Percentiles rank a stretch among this genome's conserved stretches.
phyloP scores from a whole-genome alignment of 2,329 filamentous ascomycete genomes.

The Cytospora schulzeri region DNA sequence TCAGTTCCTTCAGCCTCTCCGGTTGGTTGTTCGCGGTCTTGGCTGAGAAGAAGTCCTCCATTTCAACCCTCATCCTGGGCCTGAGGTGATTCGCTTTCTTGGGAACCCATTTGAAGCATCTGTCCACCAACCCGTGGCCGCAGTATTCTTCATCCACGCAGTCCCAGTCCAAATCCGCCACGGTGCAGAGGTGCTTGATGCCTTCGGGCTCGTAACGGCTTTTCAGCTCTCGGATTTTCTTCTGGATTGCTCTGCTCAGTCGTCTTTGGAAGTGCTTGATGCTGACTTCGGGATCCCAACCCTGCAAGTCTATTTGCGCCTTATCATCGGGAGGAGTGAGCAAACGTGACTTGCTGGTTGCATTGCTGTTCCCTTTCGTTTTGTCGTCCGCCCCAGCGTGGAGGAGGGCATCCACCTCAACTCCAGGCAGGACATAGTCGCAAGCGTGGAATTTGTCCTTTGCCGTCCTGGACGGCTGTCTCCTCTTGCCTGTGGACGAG shows the following conservation, averaged over 20 bases:
- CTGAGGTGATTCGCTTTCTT: neutral
- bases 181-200: constrained; percentile 17
- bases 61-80: constrained; percentile 1
- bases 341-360: neutral
- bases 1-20: constrained; percentile 3
- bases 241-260: neutral
- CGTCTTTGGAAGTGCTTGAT: neutral
- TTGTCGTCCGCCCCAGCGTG: neutral
- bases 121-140: constrained; percentile 19
- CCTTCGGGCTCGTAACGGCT: neutral
- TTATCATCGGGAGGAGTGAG: constrained; percentile 2
- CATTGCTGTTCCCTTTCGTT: neutral
- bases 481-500: neutral
- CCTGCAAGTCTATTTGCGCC: neutral
- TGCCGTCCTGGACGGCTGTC: constrained; percentile 16
- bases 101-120: constrained; percentile 13
- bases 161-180: neutral
- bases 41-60: constrained; percentile 13
- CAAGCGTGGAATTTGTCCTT: neutral
- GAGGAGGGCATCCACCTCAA: constrained; percentile 7
- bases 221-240: constrained; percentile 1
- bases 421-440: neutral
- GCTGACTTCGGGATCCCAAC: neutral
- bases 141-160: constrained; percentile 20
- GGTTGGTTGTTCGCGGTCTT: neutral